Evolutionary conservation across 257 asterid genomes (phyloP), one percentile per base, ranked within the genome.

Genomic region (Petunia secreta): DNA sequence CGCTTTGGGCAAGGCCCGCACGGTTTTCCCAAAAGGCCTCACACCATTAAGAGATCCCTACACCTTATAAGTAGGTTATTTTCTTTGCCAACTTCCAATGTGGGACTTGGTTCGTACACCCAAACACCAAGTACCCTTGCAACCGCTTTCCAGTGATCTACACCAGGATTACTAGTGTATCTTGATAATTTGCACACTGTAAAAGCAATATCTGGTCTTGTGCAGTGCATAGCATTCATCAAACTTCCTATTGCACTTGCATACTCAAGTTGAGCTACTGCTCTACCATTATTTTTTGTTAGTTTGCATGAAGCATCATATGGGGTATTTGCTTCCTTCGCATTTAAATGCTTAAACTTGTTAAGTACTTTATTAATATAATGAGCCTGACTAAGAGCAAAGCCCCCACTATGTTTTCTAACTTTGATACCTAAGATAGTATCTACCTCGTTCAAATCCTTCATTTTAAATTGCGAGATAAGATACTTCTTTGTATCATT

Each of bases 401-500:
- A 62, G 4, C 48, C 75, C 75, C 71, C 57, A 3, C 39, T 2
- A 13, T 44, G 57, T n/a, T 13, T 78, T 25, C 4, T 44, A 46
- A 46, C 48, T 41, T 62, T 78, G 8, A 78, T 63, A 6, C 50
- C 63, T 3, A 43, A 44, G 34, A 78, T 62, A n/a, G 58, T 43
- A 48, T 79, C 65, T 3, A 79, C 77, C n/a, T 79, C 55, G 34
- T 39, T 36, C 1, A 53, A 13, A 50, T 78, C 62, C 25, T 78
- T 78, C 46, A 78, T 78, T 5, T 78, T 48, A 48, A 78, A 44
- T 3, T 4, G 1, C 0, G 81, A 59, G 50, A 43, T 10, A 1
- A 74, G 15, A 50, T 63, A 78, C 3, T 44, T 62, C 57, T 78
- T 62, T 0, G 62, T 38, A 8, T 58, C 53, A 7, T 43, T 44